Conservation (phyloP, 2,329 filamentous ascomycete species). For the Hymenoscyphus scutula region DNA sequence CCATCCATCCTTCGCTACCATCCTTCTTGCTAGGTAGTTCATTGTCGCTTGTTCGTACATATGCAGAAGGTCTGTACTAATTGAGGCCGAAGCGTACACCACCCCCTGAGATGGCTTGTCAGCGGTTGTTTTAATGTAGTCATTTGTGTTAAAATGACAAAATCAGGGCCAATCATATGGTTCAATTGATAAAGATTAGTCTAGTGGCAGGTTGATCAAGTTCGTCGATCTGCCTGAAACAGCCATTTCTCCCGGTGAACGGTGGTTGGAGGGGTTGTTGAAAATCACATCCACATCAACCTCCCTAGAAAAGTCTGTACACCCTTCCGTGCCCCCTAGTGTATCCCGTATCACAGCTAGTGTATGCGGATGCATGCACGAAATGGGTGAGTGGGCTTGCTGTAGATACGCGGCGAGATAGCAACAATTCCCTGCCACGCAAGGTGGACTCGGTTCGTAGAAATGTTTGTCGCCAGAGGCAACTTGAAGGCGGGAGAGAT, state of each 20-base stretch:
- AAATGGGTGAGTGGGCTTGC: not conserved
- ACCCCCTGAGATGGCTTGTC: not conserved
- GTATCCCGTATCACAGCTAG: not conserved
- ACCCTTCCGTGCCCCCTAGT: not conserved
- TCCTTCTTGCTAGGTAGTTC: not conserved
- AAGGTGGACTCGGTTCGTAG: not conserved
- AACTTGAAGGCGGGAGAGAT: not conserved
- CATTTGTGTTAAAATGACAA: slow-evolving; percentile 3
- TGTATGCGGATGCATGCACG: not conserved
- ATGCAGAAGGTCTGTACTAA: not conserved
- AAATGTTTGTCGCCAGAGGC: not conserved
- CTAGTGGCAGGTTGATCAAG: not conserved
- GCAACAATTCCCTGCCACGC: not conserved
- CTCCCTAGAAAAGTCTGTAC: not conserved
- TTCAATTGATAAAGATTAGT: not conserved
- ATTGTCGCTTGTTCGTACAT: slow-evolving; percentile 1
- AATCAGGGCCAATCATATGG: not conserved
- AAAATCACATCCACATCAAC: not conserved
- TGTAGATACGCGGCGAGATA: not conserved
- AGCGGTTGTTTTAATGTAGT: slow-evolving; percentile 1
- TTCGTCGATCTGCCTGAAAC: slow-evolving; percentile 3
- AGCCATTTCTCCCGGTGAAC: slow-evolving; percentile 7
- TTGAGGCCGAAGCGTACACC: not conserved
- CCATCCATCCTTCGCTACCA: not conserved
- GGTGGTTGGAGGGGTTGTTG: slow-evolving; percentile 12